phyloP scores from a whole-genome alignment of 202 grass and related monocot genomes.

The Bolboschoenoplectus hybrid region DNA sequence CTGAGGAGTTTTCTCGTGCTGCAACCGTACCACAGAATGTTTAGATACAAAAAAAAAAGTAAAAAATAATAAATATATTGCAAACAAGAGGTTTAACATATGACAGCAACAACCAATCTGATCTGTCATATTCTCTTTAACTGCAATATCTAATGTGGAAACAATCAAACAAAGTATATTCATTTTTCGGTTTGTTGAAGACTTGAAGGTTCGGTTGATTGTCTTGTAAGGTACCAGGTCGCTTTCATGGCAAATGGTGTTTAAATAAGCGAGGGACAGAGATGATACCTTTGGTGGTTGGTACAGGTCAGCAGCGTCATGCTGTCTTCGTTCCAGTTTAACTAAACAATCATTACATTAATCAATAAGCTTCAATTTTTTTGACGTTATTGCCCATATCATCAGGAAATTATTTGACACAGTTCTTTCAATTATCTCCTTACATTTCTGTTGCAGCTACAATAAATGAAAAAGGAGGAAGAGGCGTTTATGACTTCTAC shows the following conservation, averaged over 20 bases:
- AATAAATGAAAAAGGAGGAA: neutral
- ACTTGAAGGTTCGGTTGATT: conserved; percentile 23
- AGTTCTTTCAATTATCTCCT: neutral
- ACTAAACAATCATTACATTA: conserved; percentile 30
- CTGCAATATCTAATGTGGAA: neutral
- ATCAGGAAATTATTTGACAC: conserved; percentile 1
- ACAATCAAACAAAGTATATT: neutral
- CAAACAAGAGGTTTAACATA: neutral
- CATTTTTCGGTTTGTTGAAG: conserved; percentile 17
- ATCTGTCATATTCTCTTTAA: conserved; percentile 5
- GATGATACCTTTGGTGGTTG: conserved; percentile 7
- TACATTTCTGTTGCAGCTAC: neutral
- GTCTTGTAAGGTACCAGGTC: conserved; percentile 29
- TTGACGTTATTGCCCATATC: neutral
- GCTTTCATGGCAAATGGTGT: conserved; percentile 14
- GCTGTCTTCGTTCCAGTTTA: neutral
- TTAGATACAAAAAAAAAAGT: neutral
- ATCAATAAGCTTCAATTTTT: neutral
- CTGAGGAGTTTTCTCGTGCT: neutral
- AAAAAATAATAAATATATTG: neutral
- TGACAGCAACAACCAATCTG: neutral
- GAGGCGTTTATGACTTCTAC: neutral
- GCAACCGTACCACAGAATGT: neutral
- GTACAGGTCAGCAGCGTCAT: neutral
- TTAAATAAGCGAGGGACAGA: neutral